Conservation (phyloP, 768 basidiomycete species). For the Lentinula boryana region DNA sequence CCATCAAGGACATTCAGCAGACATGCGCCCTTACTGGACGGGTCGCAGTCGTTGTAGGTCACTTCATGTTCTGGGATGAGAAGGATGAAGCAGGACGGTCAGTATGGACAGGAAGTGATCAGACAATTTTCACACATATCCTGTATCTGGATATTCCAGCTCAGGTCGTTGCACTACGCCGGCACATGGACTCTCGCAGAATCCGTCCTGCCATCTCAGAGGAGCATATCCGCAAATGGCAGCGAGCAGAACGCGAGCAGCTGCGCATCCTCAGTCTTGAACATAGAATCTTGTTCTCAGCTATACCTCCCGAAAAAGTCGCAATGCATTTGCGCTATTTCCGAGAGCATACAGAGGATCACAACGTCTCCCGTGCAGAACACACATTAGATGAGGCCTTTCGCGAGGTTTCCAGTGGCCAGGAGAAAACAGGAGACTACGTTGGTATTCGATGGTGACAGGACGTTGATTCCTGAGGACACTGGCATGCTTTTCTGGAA, state of each 20-base stretch:
- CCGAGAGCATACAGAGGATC: conserved; percentile 6
- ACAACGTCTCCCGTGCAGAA: conserved; percentile 13
- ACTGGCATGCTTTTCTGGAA: conserved; percentile 17
- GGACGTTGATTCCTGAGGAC: conserved; percentile 15
- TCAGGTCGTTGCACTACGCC: conserved; percentile 10
- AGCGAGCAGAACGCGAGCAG: conserved; percentile 12
- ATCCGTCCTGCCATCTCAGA: conserved; percentile 10
- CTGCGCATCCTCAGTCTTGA: conserved; percentile 16
- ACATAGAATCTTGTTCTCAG: conserved; percentile 14
- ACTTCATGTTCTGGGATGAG: conserved; percentile 17
- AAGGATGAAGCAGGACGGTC: conserved; percentile 9
- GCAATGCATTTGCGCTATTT: conserved; percentile 12
- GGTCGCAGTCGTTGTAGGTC: conserved; percentile 16
- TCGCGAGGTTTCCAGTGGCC: background rate
- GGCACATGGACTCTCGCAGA: conserved; percentile 10
- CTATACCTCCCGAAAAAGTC: conserved; percentile 9
- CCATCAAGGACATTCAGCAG: conserved; percentile 13
- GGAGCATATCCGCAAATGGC: conserved; percentile 16
- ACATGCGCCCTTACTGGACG: conserved; percentile 11
- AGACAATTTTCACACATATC: conserved; percentile 14
- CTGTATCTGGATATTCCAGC: conserved; percentile 16
- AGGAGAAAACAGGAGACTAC: conserved; percentile 3
- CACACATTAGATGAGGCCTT: conserved; percentile 12
- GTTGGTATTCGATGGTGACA: conserved; percentile 19
- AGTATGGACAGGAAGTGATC: conserved; percentile 15